A percentile compares a stretch with the other conserved stretches of the same genome.
These are phyloP conservation scores for Corniculantispora saksenae DNA, from an alignment of 2,329 filamentous ascomycete genomes.

Conservation along the genomic window DNA sequence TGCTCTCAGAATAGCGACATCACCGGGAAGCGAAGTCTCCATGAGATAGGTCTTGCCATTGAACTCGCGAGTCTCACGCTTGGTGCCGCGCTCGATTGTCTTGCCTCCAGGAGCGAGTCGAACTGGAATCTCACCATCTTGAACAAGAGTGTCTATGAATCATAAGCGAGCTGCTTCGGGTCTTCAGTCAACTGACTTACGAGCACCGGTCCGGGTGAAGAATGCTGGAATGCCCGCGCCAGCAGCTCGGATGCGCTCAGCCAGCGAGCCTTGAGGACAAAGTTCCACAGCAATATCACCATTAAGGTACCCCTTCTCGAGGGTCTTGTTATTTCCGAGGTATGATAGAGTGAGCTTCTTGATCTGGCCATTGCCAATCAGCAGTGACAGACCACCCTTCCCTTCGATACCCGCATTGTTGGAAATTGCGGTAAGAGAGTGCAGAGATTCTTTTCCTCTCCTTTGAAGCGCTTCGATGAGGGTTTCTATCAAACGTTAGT, in stretches of 20 bases:
- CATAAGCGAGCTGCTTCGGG: conserved; percentile 20
- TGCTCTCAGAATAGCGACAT: conserved; percentile 75
- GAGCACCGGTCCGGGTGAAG: conserved; percentile 73
- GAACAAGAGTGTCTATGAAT: conserved; percentile 59
- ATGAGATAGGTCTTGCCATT: conserved; percentile 72
- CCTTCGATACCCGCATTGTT: conserved; percentile 77
- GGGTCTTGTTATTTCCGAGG: conserved; percentile 73
- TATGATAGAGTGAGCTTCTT: conserved; percentile 73
- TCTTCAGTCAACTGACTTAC: conserved; percentile 40
- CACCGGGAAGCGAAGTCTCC: conserved; percentile 74
- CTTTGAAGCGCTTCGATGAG: conserved; percentile 68
- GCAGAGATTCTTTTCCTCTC: conserved; percentile 60
- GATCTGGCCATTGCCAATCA: conserved; percentile 70
- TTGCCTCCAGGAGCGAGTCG: conserved; percentile 60
- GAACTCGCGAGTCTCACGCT: conserved; percentile 72
- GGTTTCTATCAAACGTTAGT: conserved; percentile 55
- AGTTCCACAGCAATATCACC: conserved; percentile 76
- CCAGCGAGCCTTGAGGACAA: conserved; percentile 74
- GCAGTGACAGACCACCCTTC: conserved; percentile 66
- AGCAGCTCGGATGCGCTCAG: conserved; percentile 70
- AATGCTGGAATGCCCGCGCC: conserved; percentile 80
- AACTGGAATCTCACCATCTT: conserved; percentile 68
- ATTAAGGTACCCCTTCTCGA: conserved; percentile 73
- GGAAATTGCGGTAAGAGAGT: conserved; percentile 73
- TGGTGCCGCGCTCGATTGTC: conserved; percentile 63